These are phyloP conservation scores for Fusarium decemcellulare DNA, from an alignment of 2,329 filamentous ascomycete genomes.

Conservation along the genomic window DNA sequence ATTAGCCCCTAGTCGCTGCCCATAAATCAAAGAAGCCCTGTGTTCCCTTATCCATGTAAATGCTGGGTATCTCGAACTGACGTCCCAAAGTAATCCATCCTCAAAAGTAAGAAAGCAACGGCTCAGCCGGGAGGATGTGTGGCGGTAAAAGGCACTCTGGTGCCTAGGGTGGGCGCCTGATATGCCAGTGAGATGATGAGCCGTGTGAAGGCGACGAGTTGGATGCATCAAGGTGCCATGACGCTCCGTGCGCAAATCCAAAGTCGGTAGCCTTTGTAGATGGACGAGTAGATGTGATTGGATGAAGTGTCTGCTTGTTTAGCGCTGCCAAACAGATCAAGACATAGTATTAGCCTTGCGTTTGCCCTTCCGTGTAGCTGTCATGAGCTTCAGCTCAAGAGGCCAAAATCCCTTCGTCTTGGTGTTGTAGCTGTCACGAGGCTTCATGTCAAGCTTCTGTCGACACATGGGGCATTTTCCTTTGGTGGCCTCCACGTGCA, in stretches of 20 bases:
- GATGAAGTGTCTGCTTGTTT: neutral
- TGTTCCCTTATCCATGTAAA: constrained; percentile 46
- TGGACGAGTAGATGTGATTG: neutral
- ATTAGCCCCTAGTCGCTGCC: constrained; percentile 19
- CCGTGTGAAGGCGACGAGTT: constrained; percentile 5
- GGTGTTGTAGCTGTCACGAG: constrained; percentile 55
- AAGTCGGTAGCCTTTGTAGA: neutral
- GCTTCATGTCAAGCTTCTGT: constrained; percentile 67
- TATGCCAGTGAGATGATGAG: constrained; percentile 12
- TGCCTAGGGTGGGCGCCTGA: neutral
- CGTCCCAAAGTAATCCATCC: constrained; percentile 29
- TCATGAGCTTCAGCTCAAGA: constrained; percentile 75
- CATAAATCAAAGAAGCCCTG: constrained; percentile 35
- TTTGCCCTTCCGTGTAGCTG: constrained; percentile 66
- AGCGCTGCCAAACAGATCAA: constrained; percentile 35
- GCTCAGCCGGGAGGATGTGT: constrained; percentile 6
- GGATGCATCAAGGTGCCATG: neutral
- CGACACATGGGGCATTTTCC: constrained; percentile 76
- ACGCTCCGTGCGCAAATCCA: constrained; percentile 6
- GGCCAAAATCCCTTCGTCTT: constrained; percentile 70
- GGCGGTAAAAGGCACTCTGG: constrained; percentile 4
- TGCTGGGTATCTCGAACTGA: constrained; percentile 45
- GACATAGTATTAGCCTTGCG: constrained; percentile 51
- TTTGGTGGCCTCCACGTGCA: constrained; percentile 69
- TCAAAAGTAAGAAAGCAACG: constrained; percentile 27